Conservation (phyloP, 352 stramenopile species). For the Phytophthora vignae region DNA sequence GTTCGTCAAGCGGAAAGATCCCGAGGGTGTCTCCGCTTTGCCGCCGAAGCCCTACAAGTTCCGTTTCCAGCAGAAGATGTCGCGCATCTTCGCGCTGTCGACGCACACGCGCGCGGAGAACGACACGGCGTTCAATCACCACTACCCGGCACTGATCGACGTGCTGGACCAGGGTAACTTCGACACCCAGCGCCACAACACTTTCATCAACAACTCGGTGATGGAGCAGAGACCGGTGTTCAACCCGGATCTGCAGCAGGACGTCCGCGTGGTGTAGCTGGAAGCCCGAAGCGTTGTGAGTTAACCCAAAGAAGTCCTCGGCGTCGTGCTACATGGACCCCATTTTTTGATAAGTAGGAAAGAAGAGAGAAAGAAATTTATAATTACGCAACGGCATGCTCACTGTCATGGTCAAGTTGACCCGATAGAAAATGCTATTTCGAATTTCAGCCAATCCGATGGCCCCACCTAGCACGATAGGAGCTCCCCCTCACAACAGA, state of each 20-base stretch:
- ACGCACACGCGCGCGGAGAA: slow-evolving; percentile 70
- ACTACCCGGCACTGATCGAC: slow-evolving; percentile 80
- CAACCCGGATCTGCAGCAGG: slow-evolving; percentile 54
- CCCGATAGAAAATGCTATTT: neutral
- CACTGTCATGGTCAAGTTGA: neutral
- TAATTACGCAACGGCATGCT: slow-evolving; percentile 9
- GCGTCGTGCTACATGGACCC: slow-evolving; percentile 10
- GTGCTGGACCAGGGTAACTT: slow-evolving; percentile 85
- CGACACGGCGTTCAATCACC: slow-evolving; percentile 75
- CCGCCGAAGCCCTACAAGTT: slow-evolving; percentile 92
- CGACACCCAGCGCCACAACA: slow-evolving; percentile 55
- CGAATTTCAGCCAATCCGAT: slow-evolving; percentile 62
- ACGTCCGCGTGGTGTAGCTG: slow-evolving; percentile 52
- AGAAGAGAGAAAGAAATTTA: slow-evolving; percentile 31
- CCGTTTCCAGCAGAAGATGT: slow-evolving; percentile 93
- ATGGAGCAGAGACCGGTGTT: slow-evolving; percentile 58
- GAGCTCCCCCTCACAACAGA: slow-evolving; percentile 24
- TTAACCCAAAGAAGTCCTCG: slow-evolving; percentile 18
- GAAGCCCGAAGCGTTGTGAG: slow-evolving; percentile 24
- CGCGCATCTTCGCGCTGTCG: slow-evolving; percentile 84
- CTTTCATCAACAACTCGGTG: slow-evolving; percentile 56
- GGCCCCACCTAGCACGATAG: slow-evolving; percentile 49
- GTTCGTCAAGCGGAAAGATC: slow-evolving; percentile 88
- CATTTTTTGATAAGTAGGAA: slow-evolving; percentile 37
- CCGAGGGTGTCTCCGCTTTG: slow-evolving; percentile 87